A percentile compares a stretch with the other conserved stretches of the same genome.
These are phyloP conservation scores for Corinectria fuckeliana DNA, from an alignment of 2,329 filamentous ascomycete species.

Conservation along the genomic window DNA sequence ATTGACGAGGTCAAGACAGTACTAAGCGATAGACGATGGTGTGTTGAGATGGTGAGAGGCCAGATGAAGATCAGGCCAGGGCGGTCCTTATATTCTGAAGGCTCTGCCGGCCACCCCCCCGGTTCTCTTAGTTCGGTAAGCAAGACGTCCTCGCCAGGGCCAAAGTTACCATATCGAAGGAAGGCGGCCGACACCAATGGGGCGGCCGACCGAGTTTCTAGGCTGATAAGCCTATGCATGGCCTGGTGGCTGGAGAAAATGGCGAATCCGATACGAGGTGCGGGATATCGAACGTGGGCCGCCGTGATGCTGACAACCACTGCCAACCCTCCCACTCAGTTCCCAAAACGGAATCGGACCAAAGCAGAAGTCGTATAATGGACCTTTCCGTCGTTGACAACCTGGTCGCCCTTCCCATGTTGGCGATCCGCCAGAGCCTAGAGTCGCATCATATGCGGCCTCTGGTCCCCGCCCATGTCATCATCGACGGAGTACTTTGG, in stretches of 20 bases:
- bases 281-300: conserved; percentile 29
- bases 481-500: conserved; percentile 9
- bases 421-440: conserved; percentile 22
- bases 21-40: conserved; percentile 39
- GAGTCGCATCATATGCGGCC: conserved; percentile 27
- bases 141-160: conserved; percentile 4
- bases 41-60: conserved; percentile 30
- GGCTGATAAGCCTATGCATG: conserved; percentile 34
- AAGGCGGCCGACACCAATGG: conserved; percentile 29
- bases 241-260: conserved; percentile 32
- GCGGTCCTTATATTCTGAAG: conserved; percentile 35
- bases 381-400: conserved; percentile 25
- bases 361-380: conserved; percentile 22
- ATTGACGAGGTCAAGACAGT: conserved; percentile 13
- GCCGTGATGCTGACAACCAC: conserved; percentile 36
- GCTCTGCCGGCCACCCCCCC: not conserved
- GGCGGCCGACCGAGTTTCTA: conserved; percentile 31
- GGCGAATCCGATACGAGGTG: conserved; percentile 40
- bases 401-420: conserved; percentile 17
- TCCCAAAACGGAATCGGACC: conserved; percentile 28
- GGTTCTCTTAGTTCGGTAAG: conserved; percentile 1
- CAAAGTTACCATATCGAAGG: conserved; percentile 26
- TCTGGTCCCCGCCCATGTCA: conserved; percentile 26
- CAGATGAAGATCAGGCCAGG: conserved; percentile 21
- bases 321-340: conserved; percentile 27